Base-by-base conservation (phyloP, 805 yeast genomes). In the Wickerhamomyces queroliae region DNA sequence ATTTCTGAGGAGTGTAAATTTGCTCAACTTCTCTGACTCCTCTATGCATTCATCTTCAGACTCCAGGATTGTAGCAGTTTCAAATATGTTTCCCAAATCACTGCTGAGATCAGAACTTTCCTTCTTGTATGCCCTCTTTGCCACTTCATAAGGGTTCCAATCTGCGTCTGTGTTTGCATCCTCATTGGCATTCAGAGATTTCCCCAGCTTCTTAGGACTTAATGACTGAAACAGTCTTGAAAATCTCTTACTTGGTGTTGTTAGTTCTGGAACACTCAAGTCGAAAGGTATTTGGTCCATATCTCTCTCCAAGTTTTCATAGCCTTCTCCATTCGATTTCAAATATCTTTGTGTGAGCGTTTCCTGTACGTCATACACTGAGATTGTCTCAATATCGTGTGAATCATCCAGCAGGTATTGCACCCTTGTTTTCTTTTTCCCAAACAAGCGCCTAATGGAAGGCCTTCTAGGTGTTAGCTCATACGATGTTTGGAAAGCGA, bases 331-430 rank as follows among this genome's bases (percentile, higher is more conserved):
- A 24, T 46, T 43, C 25, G 37, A 38, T 21, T 33, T 36, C 53
- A 52, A 45, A 20, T 54, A 55, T 20, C 53, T 36, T 32, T 55
- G 58, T 1, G 60, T 55, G 28, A 55, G 44, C 0, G 60, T 54
- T 35, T 52, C 53, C 8, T 41, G 39, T 0, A 37, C 52, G 3
- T 44, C 48, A 35, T 39, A 41, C 10, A 43, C 40, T 0, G 43
- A 37, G 9, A 13, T 11, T 13, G 4, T 26, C 29, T n/a, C n/a
- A n/a, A n/a, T n/a, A n/a, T n/a, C n/a, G n/a, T n/a, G 22, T 9
- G 36, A 16, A 15, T 11, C 16, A 20, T 28, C 19, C 22, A 36
- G 29, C 3, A 39, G 24, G 15, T 30, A 27, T 5, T 12, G 9
- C n/a, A 12, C 26, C 5, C 8, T 2, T 27, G 7, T 4, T 5